Evolutionary conservation across 192 early-diverging fungal species (phyloP), one percentile per base, ranked within the genome.

Genomic region (Backusella liffmaniae): DNA sequence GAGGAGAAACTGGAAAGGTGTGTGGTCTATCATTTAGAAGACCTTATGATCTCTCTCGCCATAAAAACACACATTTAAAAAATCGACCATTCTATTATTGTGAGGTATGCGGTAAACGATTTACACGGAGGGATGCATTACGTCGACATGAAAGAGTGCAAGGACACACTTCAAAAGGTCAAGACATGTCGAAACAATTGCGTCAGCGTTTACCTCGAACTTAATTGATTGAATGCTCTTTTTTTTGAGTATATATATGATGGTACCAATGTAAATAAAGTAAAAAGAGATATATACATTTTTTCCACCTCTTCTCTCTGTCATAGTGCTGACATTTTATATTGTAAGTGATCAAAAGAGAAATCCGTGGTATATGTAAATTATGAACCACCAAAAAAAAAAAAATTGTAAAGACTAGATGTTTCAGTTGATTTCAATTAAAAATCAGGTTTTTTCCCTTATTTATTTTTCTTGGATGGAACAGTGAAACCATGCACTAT

Each of bases 91-190:
- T 83, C 39, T 81, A 62, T 53, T 77, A 73, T 62, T 83, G 81
- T 42, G 34, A 76, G 21, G 66, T 79, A 26, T 83, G 81, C 39
- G 75, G 78, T 46, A 83, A 79, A 51, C 74, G 66, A 42, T 83
- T 83, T 44, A 83, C 81, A n/a, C 41, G 81, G 12, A 83, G 73
- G 67, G 81, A 83, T 77, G 81, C 81, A 23, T 39, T 83, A 6
- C 74, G 78, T 23, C 66, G 81, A 37, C 81, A 83, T 72, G 75
- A 79, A 66, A 51, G 78, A 29, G 76, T 74, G 6, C 77, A 83
- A 39, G 77, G 81, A 3, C 81, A 83, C 51, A 7, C 72, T 29
- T 65, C 69, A 53, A 75, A 68, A 34, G 26, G 67, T 37, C 67
- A 37, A 21, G 7, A 34, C 3, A 23, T 41, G 9, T 23, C 16